Evolutionary conservation across 768 basidiomycete genomes (phyloP).

Genomic region (Tephrocybe sp.): DNA sequence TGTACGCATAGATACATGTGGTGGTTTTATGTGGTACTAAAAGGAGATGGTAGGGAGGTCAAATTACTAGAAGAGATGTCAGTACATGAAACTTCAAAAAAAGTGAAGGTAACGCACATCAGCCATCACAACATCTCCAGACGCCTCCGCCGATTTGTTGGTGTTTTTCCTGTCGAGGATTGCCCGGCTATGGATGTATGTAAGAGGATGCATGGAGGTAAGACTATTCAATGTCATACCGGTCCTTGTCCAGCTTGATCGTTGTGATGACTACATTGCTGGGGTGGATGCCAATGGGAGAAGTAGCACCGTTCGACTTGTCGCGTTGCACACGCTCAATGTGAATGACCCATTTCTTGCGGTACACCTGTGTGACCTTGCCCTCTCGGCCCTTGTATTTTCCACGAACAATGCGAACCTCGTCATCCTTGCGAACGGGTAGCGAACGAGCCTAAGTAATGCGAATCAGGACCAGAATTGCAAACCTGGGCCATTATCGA

Average conservation of each 20-base stretch:
- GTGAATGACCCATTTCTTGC: conserved; percentile 99
- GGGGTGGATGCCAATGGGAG: conserved; percentile 93
- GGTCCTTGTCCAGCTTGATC: conserved; percentile 91
- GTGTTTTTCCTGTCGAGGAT: conserved; percentile 86
- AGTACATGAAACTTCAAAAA: conserved; percentile 6
- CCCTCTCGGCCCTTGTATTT: conserved; percentile 99
- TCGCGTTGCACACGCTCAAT: conserved; percentile 97
- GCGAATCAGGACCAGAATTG: not conserved
- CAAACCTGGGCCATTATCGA: not conserved
- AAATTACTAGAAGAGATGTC: conserved; percentile 27
- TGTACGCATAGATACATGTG: conserved; percentile 64
- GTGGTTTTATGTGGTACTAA: conserved; percentile 44
- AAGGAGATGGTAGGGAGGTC: conserved; percentile 19
- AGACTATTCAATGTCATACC: conserved; percentile 39
- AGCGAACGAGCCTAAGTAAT: conserved; percentile 74
- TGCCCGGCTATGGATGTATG: conserved; percentile 55
- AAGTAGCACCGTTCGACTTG: conserved; percentile 94
- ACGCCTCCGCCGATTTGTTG: conserved; percentile 53
- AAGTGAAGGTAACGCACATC: conserved; percentile 52
- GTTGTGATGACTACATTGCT: conserved; percentile 93
- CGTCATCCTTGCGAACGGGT: conserved; percentile 97
- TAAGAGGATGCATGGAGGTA: not conserved
- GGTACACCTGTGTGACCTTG: conserved; percentile 96
- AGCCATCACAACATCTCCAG: conserved; percentile 69
- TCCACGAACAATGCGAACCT: conserved; percentile 93